phyloP scores from a whole-genome alignment of 2,329 filamentous ascomycete species.

The Dactylella cylindrospora region DNA sequence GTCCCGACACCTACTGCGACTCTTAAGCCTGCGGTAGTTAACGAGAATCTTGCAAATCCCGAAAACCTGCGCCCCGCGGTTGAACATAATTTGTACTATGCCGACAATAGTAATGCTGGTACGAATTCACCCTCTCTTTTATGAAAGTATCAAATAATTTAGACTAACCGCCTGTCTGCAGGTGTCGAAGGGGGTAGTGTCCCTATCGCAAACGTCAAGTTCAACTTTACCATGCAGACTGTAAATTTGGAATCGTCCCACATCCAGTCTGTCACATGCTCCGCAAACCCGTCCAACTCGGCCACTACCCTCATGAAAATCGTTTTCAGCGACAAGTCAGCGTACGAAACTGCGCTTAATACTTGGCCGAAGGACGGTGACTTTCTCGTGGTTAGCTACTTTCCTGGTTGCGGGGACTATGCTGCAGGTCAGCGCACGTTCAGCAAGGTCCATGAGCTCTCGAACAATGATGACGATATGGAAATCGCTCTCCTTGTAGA shows the following conservation, averaged over 20 bases:
- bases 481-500: slow-evolving; percentile 13
- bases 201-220: slow-evolving; percentile 32
- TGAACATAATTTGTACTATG: slow-evolving; percentile 28
- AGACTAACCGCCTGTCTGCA: slow-evolving; percentile 12
- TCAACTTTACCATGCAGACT: slow-evolving; percentile 31
- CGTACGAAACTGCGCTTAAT: slow-evolving; percentile 18
- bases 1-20: slow-evolving; percentile 22
- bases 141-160: too few relatives aligned
- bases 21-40: slow-evolving; percentile 22
- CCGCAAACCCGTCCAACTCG: slow-evolving; percentile 4
- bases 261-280: slow-evolving; percentile 35
- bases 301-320: slow-evolving; percentile 20
- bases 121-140: not conserved
- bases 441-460: slow-evolving; percentile 24
- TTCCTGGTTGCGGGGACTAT: slow-evolving; percentile 23
- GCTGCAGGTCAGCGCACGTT: slow-evolving; percentile 13
- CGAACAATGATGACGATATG: slow-evolving; percentile 1
- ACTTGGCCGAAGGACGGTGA: slow-evolving; percentile 25
- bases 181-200: slow-evolving; percentile 14
- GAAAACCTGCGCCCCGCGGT: slow-evolving; percentile 29
- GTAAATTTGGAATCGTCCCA: slow-evolving; percentile 33
- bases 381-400: slow-evolving; percentile 30
- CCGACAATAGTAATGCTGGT: slow-evolving; percentile 31
- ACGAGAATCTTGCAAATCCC: slow-evolving; percentile 23
- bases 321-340: slow-evolving; percentile 20